These are phyloP conservation scores for Scenedesmus sp. DNA, from an alignment of 163 green algal species.

Conservation along the genomic window DNA sequence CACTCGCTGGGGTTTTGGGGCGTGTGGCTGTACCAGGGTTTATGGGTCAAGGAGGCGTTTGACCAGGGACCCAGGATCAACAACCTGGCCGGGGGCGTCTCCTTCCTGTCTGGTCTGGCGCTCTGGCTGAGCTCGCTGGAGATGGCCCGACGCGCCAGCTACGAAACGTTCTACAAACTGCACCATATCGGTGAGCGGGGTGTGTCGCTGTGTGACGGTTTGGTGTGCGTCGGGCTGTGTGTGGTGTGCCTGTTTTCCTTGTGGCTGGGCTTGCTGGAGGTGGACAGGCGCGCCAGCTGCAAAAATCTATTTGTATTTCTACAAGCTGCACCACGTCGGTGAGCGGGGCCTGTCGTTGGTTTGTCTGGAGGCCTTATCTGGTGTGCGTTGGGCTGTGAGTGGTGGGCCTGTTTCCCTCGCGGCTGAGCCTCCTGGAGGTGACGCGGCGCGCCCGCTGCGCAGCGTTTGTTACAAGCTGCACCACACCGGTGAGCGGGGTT, in stretches of 20 bases:
- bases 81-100: slow-evolving; percentile 43
- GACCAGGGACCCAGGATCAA: slow-evolving; percentile 31
- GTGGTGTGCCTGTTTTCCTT: too few relatives aligned
- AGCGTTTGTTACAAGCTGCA: too few relatives aligned
- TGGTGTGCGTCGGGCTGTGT: too few relatives aligned
- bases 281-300: background rate
- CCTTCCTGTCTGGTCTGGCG: slow-evolving; percentile 48
- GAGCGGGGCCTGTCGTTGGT: too few relatives aligned
- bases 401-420: too few relatives aligned
- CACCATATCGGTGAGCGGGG: slow-evolving; percentile 51
- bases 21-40: slow-evolving; percentile 45
- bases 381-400: too few relatives aligned
- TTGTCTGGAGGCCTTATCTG: too few relatives aligned
- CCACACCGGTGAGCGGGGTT: background rate
- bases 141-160: slow-evolving; percentile 18
- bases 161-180: slow-evolving; percentile 41
- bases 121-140: slow-evolving; percentile 52
- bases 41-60: slow-evolving; percentile 31
- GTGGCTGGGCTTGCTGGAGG: background rate
- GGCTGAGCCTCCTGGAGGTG: too few relatives aligned
- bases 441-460: too few relatives aligned
- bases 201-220: too few relatives aligned
- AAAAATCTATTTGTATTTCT: background rate
- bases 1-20: slow-evolving; percentile 53
- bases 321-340: background rate